These are phyloP conservation scores for Citeromyces matritensis DNA, from an alignment of 805 yeast genomes.

Conservation along the genomic window DNA sequence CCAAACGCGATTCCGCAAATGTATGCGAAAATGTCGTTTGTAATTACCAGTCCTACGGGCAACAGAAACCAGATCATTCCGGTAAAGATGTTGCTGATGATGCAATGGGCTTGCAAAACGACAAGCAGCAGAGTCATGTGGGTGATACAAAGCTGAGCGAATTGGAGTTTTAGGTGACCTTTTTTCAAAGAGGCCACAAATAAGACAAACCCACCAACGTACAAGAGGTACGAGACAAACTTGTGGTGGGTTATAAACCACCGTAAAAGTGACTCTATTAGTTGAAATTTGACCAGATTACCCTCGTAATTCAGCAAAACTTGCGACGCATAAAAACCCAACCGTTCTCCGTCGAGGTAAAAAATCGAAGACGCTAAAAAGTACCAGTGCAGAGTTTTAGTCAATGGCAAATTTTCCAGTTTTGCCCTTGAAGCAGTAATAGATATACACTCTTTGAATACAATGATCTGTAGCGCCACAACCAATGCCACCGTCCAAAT, in stretches of 20 bases:
- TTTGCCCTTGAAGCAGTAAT: slow-evolving; percentile 71
- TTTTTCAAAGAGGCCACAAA: slow-evolving; percentile 83
- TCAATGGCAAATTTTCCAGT: slow-evolving; percentile 67
- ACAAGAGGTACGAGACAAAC: slow-evolving; percentile 71
- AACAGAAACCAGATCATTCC: slow-evolving; percentile 92
- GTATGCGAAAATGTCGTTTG: slow-evolving; percentile 93
- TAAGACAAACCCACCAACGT: slow-evolving; percentile 76
- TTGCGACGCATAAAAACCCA: slow-evolving; percentile 41
- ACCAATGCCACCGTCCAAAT: slow-evolving; percentile 63
- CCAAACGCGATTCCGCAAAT: slow-evolving; percentile 96
- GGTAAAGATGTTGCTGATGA: slow-evolving; percentile 74
- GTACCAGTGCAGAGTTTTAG: slow-evolving; percentile 84
- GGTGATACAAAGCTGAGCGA: slow-evolving; percentile 84
- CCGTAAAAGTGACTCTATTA: slow-evolving; percentile 10
- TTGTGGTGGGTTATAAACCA: slow-evolving; percentile 46
- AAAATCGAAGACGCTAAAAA: slow-evolving; percentile 77
- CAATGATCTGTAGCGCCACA: slow-evolving; percentile 59
- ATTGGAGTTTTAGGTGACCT: slow-evolving; percentile 83
- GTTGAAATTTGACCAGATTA: slow-evolving; percentile 3
- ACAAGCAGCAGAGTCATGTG: slow-evolving; percentile 87
- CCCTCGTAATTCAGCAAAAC: not conserved
- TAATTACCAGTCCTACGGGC: slow-evolving; percentile 84
- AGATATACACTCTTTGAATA: slow-evolving; percentile 83
- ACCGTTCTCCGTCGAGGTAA: slow-evolving; percentile 76
- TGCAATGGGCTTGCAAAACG: slow-evolving; percentile 87